A percentile compares a stretch with the other conserved stretches of the same genome.
Evolutionary conservation across 192 early-diverging fungal species (phyloP).

Genomic region (Phlyctochytrium bullatum): DNA sequence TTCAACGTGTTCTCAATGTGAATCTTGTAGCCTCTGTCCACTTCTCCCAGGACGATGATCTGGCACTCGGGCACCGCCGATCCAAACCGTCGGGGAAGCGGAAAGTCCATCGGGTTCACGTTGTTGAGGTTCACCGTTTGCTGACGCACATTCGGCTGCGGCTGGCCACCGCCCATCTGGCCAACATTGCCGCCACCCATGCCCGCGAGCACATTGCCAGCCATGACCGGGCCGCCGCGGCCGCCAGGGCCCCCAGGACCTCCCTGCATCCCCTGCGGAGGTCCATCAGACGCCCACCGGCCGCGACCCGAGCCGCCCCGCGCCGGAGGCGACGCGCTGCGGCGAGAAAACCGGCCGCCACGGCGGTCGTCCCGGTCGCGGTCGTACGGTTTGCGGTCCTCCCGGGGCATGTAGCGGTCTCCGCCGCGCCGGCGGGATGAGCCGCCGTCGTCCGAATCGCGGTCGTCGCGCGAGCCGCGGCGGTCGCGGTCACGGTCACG

Average conservation of each 20-base stretch:
- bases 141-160: slow-evolving; percentile 15
- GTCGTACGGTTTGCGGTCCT: slow-evolving; percentile 9
- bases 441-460: slow-evolving; percentile 11
- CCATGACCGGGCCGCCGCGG: too few relatives aligned
- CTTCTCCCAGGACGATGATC: slow-evolving; percentile 35
- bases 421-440: not conserved
- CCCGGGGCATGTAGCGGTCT: slow-evolving; percentile 9
- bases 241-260: too few relatives aligned
- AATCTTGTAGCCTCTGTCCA: slow-evolving; percentile 34
- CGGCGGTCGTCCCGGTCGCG: slow-evolving; percentile 3
- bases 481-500: slow-evolving; percentile 24
- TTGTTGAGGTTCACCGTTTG: slow-evolving; percentile 22
- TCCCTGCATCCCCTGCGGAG: not conserved
- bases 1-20: slow-evolving; percentile 31
- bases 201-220: too few relatives aligned
- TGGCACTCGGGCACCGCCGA: slow-evolving; percentile 42
- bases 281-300: not conserved
- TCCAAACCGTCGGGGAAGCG: slow-evolving; percentile 36
- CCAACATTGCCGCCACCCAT: not conserved
- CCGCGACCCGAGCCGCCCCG: not conserved
- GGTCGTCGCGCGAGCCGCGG: slow-evolving; percentile 14
- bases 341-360: slow-evolving; percentile 1
- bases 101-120: slow-evolving; percentile 30
- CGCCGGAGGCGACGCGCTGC: slow-evolving; percentile 8
- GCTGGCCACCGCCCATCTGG: not conserved